These are phyloP conservation scores for Fragaria nilgerrensis DNA, from an alignment of 306 rosid species.

Conservation along the genomic window DNA sequence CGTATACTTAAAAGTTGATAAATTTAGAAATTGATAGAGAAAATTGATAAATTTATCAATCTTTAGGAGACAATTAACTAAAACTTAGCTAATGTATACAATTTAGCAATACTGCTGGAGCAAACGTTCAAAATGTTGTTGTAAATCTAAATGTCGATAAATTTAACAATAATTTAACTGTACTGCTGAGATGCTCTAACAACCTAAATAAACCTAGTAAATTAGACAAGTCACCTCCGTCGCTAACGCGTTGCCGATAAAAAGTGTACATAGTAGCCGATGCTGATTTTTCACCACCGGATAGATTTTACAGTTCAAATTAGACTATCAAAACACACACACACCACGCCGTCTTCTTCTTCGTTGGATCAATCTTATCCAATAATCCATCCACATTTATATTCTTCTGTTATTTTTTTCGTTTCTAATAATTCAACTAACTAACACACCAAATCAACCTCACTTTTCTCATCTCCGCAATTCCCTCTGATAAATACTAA, in stretches of 20 bases:
- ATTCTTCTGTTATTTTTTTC: no score
- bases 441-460: neutral
- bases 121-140: no score
- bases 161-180: no score
- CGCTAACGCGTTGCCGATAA: slow-evolving; percentile 88
- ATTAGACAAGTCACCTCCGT: slow-evolving; percentile 68
- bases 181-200: no score
- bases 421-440: neutral
- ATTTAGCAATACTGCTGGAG: no score
- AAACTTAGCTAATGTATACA: no score
- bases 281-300: slow-evolving; percentile 98
- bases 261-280: slow-evolving; percentile 86
- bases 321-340: neutral
- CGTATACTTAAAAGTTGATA: no score
- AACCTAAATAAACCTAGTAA: slow-evolving; percentile 8
- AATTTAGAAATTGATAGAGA: no score
- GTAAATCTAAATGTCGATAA: no score
- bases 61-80: no score
- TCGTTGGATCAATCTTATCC: neutral
- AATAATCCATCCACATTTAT: neutral
- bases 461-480: no score
- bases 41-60: no score
- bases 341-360: neutral
- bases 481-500: neutral
- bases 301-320: slow-evolving; percentile 48